Base-by-base conservation (phyloP, 805 yeast genomes). In the Barnettozyma pratensis region DNA sequence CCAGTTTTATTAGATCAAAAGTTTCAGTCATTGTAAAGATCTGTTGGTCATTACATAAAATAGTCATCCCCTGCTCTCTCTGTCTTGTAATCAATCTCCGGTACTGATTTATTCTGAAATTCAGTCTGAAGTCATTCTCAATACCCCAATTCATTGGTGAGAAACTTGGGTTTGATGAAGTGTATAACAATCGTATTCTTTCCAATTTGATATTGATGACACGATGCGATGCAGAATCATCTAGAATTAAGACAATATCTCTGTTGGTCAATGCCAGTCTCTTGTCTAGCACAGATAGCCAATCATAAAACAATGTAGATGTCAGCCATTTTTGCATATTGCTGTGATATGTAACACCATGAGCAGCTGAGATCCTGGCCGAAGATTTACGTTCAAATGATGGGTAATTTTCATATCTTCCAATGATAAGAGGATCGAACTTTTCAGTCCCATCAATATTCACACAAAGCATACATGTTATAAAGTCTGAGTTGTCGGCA, bases 81-180 rank as follows among this genome's bases (percentile, higher is more conserved):
- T 65, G 63, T 25, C 53, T 61, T 41, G 63, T 54, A 2, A 69
- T 57, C 34, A 72, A 54, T 1, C 66, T 65, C 37, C 66, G 65
- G 52, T 80, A 82, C 53, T 82, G 87, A 50, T 76, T 80, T 6
- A 77, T 66, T 48, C 87, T 71, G 55, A 76, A 82, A 42, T 77
- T 65, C 11, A 80, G 70, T 56, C 79, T 80, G 58, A 82, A 78
- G 55, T 82, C 87, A 49, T 79, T 80, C 38, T 77, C 70, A 4
- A 81, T 77, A 4, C 87, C 87, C 74, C 81, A 80, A 50, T 73
- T 77, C 71, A 80, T 79, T 7, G 87, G 87, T 34, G 80, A 61
- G 56, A 77, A 80, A 6, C 39, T 65, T 8, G 71, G 62, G 36
- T 58, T 62, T 30, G 72, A 61, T 0, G 73, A 63, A 0, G 74